Conservation (phyloP, 768 basidiomycete genomes). For the Lanmaoa rubissima region DNA sequence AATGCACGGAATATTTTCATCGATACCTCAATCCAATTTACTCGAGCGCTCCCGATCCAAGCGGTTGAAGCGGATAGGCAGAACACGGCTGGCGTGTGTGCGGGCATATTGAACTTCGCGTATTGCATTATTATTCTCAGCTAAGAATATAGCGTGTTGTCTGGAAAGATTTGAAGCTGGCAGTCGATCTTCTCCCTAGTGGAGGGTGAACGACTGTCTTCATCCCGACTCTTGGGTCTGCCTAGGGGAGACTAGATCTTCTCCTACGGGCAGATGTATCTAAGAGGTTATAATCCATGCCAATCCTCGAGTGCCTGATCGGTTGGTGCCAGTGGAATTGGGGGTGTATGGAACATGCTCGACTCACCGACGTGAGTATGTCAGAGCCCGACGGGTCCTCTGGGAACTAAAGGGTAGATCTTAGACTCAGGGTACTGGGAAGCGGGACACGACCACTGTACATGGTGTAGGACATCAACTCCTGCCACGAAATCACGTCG, state of each 20-base stretch:
- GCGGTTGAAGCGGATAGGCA: neutral
- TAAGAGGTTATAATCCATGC: neutral
- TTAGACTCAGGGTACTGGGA: neutral
- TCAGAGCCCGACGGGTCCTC: neutral
- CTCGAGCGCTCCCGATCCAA: neutral
- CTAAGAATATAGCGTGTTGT: neutral
- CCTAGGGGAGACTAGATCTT: no score
- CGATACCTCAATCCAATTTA: neutral
- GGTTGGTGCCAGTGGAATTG: neutral
- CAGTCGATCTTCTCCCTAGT: neutral
- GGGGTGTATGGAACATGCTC: neutral
- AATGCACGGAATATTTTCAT: neutral
- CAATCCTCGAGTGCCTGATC: conserved; percentile 1
- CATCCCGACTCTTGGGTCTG: no score
- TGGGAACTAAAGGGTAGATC: neutral
- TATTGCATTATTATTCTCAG: neutral
- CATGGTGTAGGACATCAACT: neutral
- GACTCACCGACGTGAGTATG: neutral
- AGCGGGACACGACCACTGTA: neutral
- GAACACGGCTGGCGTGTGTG: neutral
- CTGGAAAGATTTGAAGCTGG: neutral
- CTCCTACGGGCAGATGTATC: neutral
- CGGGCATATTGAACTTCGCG: neutral
- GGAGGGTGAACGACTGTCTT: no score
- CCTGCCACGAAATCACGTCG: neutral